Base-by-base conservation (phyloP, 1,139 yeast genomes). In the Protomyces lactucae-debilis region DNA sequence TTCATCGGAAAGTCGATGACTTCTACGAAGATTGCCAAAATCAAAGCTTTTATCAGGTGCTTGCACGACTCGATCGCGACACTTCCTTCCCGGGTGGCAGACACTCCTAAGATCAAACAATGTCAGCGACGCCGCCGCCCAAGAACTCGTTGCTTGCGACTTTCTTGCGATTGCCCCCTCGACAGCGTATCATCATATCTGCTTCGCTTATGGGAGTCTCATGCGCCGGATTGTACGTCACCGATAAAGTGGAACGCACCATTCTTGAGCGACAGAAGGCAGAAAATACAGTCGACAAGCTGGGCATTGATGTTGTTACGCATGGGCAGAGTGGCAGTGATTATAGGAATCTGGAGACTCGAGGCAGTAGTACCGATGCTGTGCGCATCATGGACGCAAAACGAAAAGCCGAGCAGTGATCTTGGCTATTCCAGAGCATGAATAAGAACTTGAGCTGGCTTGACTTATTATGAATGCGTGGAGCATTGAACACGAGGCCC, bases 111-210 rank as follows among this genome's bases (percentile, higher is more conserved):
- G 32, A 4, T 28, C 32, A 28, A 28, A 28, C 8, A 28, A 59
- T 59, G 63, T 59, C 63, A 6, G 63, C 63, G 40, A 59, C 63
- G 3, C 63, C 63, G n/a, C 63, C 63, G 37, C 63, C 63, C 18
- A 59, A 59, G 63, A 59, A 59, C 23, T 40, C 57, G 12, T 43
- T 59, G 8, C 45, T 59, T 9, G 28, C 52, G 16, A 52, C 57
- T 2, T 59, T 59, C 52, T 21, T 59, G 23, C 43, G 52, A 3
- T 43, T 59, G 14, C 57, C 56, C 14, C 63, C 57, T 3, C 46
- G 52, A 39, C 63, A 59, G 37, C 63, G 63, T 4, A 52, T 59
- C 23, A 52, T 39, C 39, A 52, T 59, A 3, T 52, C 57, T 18
- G 56, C 63, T 25, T 37, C 57, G 3, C 43, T 59, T 25, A 59